Evolutionary conservation across 495 filamentous ascomycete species (phyloP).

Genomic region (Pseudevernia furfuracea): DNA sequence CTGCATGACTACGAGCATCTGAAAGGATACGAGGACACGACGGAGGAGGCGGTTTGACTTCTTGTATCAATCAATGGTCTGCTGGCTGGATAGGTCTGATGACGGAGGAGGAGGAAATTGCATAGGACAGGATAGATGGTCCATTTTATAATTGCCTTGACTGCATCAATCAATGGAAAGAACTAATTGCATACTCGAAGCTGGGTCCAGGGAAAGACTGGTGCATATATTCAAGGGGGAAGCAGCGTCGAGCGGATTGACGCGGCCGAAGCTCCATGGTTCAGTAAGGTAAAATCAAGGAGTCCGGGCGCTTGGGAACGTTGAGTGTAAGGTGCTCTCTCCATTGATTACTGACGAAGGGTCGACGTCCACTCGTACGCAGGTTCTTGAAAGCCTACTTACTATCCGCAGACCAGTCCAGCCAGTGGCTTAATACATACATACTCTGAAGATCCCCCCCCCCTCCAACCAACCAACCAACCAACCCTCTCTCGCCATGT

Average conservation of each 20-base stretch:
- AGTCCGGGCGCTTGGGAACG: too few relatives aligned
- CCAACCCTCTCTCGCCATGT: too few relatives aligned
- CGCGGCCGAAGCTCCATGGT: too few relatives aligned
- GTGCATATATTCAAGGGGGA: too few relatives aligned
- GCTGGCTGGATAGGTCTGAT: conserved; percentile 7
- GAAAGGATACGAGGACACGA: neutral
- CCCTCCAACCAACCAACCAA: rapidly evolving
- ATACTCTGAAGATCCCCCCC: neutral
- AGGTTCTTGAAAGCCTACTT: too few relatives aligned
- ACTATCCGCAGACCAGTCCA: too few relatives aligned
- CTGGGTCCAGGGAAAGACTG: neutral
- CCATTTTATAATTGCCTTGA: neutral
- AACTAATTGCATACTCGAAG: neutral
- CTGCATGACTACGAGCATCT: neutral
- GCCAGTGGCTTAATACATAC: neutral
- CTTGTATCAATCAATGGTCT: neutral
- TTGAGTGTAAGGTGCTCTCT: too few relatives aligned
- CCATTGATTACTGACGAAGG: too few relatives aligned
- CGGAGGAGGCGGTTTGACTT: neutral
- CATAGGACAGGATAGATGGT: neutral
- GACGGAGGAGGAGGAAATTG: neutral
- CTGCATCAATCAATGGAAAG: neutral
- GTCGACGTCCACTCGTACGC: too few relatives aligned
- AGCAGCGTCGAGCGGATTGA: too few relatives aligned
- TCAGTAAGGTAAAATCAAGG: too few relatives aligned